Evolutionary conservation across 441 rosid genomes (phyloP).

Genomic region (Erodium texanum): DNA sequence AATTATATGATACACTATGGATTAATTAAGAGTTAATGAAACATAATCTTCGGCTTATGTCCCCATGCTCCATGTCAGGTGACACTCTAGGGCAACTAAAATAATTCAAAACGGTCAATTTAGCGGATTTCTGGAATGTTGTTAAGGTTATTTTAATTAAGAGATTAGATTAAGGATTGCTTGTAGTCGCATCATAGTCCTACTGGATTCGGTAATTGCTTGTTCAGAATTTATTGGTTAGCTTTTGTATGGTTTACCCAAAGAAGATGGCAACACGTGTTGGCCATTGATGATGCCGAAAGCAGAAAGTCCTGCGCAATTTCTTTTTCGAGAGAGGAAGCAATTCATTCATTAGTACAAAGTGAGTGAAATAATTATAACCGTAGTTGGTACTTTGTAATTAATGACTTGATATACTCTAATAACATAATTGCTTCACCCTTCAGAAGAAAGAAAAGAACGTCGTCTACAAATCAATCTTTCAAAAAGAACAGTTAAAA

Average conservation of each 20-base stretch:
- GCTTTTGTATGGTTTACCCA: slow-evolving; percentile 27
- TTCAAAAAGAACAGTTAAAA: too few relatives aligned
- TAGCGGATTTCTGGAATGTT: neutral
- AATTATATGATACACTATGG: too few relatives aligned
- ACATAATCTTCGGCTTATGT: slow-evolving; percentile 17
- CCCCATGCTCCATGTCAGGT: slow-evolving; percentile 16
- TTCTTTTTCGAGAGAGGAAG: too few relatives aligned
- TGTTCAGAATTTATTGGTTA: slow-evolving; percentile 21
- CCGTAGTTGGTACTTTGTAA: too few relatives aligned
- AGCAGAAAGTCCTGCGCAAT: neutral
- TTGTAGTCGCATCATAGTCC: slow-evolving; percentile 11
- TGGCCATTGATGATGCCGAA: slow-evolving; percentile 16
- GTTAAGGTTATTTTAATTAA: neutral
- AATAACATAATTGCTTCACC: too few relatives aligned
- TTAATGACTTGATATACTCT: too few relatives aligned
- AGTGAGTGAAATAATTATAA: too few relatives aligned
- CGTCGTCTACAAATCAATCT: too few relatives aligned
- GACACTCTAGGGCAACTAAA: slow-evolving; percentile 12
- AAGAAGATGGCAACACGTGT: slow-evolving; percentile 23
- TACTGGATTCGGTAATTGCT: slow-evolving; percentile 20
- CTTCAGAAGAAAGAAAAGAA: too few relatives aligned
- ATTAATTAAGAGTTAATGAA: neutral
- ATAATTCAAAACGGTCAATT: neutral
- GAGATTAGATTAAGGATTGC: neutral
- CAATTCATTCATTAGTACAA: too few relatives aligned